Evolutionary conservation across 2,329 filamentous ascomycete genomes (phyloP).

Genomic region (Aquanectria penicillioides): DNA sequence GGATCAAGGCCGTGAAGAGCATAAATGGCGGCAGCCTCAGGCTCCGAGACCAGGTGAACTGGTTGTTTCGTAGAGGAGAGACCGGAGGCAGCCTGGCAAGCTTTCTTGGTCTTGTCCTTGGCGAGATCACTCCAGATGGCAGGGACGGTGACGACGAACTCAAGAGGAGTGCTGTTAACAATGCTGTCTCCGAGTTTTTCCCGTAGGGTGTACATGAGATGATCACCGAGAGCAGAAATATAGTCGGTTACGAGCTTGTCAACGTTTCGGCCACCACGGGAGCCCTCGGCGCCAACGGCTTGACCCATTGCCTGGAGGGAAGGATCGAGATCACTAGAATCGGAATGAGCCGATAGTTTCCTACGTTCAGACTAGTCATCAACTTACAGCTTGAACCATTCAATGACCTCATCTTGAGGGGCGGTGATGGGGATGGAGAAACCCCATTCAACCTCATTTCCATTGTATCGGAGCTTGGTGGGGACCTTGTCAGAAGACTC

Average conservation of each 20-base stretch:
- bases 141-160: slow-evolving; percentile 65
- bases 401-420: slow-evolving; percentile 49
- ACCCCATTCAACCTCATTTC: slow-evolving; percentile 55
- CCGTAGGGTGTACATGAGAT: slow-evolving; percentile 55
- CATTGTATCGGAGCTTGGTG: slow-evolving; percentile 54
- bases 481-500: slow-evolving; percentile 57
- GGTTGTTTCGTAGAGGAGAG: slow-evolving; percentile 42
- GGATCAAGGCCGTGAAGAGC: slow-evolving; percentile 53
- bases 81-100: slow-evolving; percentile 50
- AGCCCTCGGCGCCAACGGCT: slow-evolving; percentile 38
- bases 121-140: slow-evolving; percentile 66
- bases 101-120: slow-evolving; percentile 58
- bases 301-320: slow-evolving; percentile 47
- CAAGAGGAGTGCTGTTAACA: slow-evolving; percentile 53
- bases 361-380: not conserved
- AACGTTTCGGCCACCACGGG: slow-evolving; percentile 46
- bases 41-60: slow-evolving; percentile 58
- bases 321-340: slow-evolving; percentile 48
- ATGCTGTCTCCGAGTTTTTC: slow-evolving; percentile 54
- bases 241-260: slow-evolving; percentile 58
- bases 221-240: slow-evolving; percentile 54
- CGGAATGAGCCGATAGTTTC: slow-evolving; percentile 14
- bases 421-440: slow-evolving; percentile 54
- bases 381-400: slow-evolving; percentile 61
- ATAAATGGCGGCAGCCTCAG: slow-evolving; percentile 61